These are phyloP conservation scores for Ophiostoma ips DNA, from an alignment of 2,329 filamentous ascomycete genomes.

Conservation along the genomic window DNA sequence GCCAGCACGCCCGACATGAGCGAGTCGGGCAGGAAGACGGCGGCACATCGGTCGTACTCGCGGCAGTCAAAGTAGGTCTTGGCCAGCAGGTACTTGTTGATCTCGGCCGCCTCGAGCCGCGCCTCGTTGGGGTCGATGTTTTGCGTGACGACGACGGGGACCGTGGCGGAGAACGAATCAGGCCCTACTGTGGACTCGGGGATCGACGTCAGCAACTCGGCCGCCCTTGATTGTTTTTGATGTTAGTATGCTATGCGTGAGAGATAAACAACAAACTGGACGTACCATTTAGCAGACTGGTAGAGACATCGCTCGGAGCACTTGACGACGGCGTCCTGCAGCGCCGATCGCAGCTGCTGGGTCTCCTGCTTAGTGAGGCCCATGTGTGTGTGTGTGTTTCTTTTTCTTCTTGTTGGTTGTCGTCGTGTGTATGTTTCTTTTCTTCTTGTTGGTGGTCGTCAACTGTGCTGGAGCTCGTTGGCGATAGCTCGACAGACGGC, in stretches of 20 bases:
- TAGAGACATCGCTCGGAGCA: constrained; percentile 93
- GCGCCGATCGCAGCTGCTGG: constrained; percentile 53
- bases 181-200: constrained; percentile 41
- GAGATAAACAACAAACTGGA: constrained; percentile 24
- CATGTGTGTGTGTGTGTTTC: constrained; percentile 25
- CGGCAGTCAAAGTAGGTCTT: constrained; percentile 92
- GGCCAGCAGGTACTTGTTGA: constrained; percentile 73
- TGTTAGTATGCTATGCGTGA: constrained; percentile 30
- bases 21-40: constrained; percentile 74
- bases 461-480: too few relatives aligned
- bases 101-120: constrained; percentile 61
- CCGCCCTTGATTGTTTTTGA: constrained; percentile 46
- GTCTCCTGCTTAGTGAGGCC: constrained; percentile 41
- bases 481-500: too few relatives aligned
- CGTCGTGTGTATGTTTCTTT: not conserved
- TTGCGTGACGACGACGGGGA: constrained; percentile 31
- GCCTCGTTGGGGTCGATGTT: constrained; percentile 60
- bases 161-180: constrained; percentile 28
- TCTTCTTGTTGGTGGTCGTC: too few relatives aligned
- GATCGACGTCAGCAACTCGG: constrained; percentile 81
- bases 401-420: too few relatives aligned
- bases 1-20: constrained; percentile 53
- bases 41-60: constrained; percentile 86
- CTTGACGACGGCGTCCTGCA: constrained; percentile 76
- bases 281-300: constrained; percentile 81